These are phyloP conservation scores for Alternaria consortialis DNA, from an alignment of 2,329 filamentous ascomycete genomes.

Conservation along the genomic window DNA sequence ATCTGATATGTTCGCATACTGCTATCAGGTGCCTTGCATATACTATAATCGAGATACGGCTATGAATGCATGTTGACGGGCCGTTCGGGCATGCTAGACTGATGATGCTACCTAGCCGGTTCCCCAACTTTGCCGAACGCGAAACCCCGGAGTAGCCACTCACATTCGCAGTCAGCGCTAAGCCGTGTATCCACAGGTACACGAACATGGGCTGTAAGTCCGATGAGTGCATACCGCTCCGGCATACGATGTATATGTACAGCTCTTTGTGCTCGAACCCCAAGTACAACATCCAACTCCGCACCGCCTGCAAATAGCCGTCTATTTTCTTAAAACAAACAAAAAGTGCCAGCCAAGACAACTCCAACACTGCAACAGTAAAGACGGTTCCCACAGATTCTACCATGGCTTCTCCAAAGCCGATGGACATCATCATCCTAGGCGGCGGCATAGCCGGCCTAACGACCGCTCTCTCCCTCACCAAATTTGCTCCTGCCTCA, in stretches of 20 bases:
- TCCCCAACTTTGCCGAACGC: slow-evolving; percentile 14
- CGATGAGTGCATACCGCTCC: neutral
- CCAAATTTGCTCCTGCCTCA: slow-evolving; percentile 52
- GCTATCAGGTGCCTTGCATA: neutral
- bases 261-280: neutral
- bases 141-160: slow-evolving; percentile 6
- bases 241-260: neutral
- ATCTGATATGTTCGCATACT: neutral
- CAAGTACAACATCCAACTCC: neutral
- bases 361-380: neutral
- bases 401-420: slow-evolving; percentile 13
- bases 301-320: neutral
- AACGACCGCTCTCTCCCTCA: slow-evolving; percentile 54
- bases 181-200: neutral
- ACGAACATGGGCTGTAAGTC: neutral
- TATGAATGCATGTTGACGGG: neutral
- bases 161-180: neutral
- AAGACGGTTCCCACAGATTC: neutral
- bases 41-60: neutral
- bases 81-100: slow-evolving; percentile 8
- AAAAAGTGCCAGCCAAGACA: too few relatives aligned
- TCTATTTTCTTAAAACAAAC: too few relatives aligned
- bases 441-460: slow-evolving; percentile 48
- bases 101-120: slow-evolving; percentile 11
- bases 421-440: slow-evolving; percentile 41